Percentiles rank a stretch among this genome's conserved stretches.
Conservation (phyloP, 1,284 basidiomycete genomes). For the Sutorius eximius region DNA sequence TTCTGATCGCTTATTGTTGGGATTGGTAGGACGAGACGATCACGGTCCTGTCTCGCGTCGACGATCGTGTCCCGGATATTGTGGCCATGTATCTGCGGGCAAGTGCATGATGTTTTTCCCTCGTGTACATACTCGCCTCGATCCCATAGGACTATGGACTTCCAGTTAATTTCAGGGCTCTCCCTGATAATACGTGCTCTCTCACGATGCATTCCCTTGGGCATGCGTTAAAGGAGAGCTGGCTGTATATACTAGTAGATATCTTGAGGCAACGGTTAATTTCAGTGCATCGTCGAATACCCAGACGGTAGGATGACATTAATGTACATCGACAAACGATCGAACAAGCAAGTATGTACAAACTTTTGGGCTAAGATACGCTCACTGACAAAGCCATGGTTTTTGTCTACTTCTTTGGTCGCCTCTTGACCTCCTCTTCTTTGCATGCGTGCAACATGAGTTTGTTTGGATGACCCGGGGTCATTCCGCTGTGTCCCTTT, state of each 20-base stretch:
- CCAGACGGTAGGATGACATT: slow-evolving; percentile 11
- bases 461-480: slow-evolving; percentile 78
- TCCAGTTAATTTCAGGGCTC: background rate
- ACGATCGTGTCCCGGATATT: slow-evolving; percentile 18
- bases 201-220: too few species aligned
- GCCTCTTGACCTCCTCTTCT: slow-evolving; percentile 84
- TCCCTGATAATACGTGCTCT: background rate
- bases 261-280: background rate
- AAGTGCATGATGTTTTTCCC: background rate
- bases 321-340: slow-evolving; percentile 16
- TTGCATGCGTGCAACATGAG: slow-evolving; percentile 90
- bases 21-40: slow-evolving; percentile 32
- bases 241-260: too few species aligned
- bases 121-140: too few species aligned
- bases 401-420: slow-evolving; percentile 46
- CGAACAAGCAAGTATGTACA: slow-evolving; percentile 4
- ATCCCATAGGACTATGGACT: too few species aligned
- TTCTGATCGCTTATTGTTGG: background rate
- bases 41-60: slow-evolving; percentile 25
- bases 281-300: background rate
- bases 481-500: slow-evolving; percentile 86
- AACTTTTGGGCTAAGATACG: slow-evolving; percentile 4
- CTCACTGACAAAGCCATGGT: background rate
- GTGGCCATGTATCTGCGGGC: slow-evolving; percentile 6
- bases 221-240: too few species aligned